These are phyloP conservation scores for Salix exigua DNA, from an alignment of 345 rosid genomes.

Conservation along the genomic window DNA sequence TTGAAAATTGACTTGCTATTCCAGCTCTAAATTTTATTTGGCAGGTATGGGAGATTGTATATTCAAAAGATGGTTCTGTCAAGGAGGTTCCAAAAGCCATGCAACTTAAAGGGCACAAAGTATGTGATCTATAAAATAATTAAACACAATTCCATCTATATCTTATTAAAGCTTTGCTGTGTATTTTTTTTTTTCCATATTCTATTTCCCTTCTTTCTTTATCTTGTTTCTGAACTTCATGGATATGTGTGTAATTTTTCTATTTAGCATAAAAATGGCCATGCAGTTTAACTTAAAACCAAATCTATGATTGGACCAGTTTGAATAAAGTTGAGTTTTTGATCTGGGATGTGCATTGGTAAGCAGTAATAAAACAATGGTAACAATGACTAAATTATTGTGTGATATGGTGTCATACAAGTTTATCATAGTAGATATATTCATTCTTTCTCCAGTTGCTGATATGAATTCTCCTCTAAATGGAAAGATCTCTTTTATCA, in stretches of 20 bases:
- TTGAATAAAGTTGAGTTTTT: background rate
- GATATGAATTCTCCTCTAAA: background rate
- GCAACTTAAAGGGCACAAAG: slow-evolving; percentile 99
- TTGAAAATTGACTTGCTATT: background rate
- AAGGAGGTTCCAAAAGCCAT: slow-evolving; percentile 79
- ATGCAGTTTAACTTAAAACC: no score
- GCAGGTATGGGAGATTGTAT: slow-evolving; percentile 97
- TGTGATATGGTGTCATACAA: background rate
- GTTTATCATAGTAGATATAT: background rate
- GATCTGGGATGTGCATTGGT: background rate
- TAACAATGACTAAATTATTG: slow-evolving; percentile 7
- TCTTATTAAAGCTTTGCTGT: background rate
- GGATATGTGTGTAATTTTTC: background rate
- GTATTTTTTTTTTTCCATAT: no score
- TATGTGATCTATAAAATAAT: background rate
- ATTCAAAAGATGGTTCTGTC: slow-evolving; percentile 90
- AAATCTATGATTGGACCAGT: background rate
- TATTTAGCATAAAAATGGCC: no score
- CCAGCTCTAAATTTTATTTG: background rate
- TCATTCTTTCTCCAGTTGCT: background rate
- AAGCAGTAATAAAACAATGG: background rate
- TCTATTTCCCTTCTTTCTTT: background rate
- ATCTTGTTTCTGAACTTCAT: background rate
- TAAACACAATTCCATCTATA: background rate
- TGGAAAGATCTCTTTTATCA: background rate